A percentile compares a stretch with the other conserved stretches of the same genome.
Conservation (phyloP, 164 flowering plant genomes). For the Tinospora cordifolia region DNA sequence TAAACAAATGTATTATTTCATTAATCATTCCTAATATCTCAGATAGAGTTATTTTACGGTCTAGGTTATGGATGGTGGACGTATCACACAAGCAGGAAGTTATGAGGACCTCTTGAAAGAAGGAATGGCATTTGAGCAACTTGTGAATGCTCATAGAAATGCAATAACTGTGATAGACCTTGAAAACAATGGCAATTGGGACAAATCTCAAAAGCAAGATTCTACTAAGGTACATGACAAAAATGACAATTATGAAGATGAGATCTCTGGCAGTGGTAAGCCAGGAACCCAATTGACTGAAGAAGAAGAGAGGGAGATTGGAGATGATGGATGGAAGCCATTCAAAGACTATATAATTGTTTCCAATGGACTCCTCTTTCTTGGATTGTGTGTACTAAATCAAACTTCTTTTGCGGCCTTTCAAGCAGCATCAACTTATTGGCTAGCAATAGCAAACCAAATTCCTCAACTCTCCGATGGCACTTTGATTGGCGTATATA, state of each 20-base stretch:
- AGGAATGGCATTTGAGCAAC: constrained; percentile 70
- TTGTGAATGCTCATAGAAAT: constrained; percentile 68
- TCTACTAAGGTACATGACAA: background rate
- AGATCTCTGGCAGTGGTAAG: constrained; percentile 31
- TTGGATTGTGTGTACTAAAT: constrained; percentile 21
- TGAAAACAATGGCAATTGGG: constrained; percentile 10
- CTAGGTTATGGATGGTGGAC: constrained; percentile 73
- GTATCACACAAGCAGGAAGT: constrained; percentile 57
- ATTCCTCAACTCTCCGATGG: constrained; percentile 36
- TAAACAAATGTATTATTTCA: too few relatives aligned
- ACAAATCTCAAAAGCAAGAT: constrained; percentile 18
- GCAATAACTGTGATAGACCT: constrained; percentile 35
- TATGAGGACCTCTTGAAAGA: constrained; percentile 50
- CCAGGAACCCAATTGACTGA: constrained; percentile 53
- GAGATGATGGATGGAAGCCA: constrained; percentile 69
- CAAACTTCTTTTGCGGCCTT: constrained; percentile 46
- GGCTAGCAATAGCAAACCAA: constrained; percentile 63
- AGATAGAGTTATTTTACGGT: background rate
- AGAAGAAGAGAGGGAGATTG: constrained; percentile 66
- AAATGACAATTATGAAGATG: constrained; percentile 29
- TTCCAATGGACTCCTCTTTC: constrained; percentile 36
- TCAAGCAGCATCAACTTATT: constrained; percentile 60
- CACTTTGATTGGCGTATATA: constrained; percentile 52
- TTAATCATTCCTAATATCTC: too few relatives aligned
- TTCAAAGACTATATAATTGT: constrained; percentile 54